Conservation (phyloP, 768 basidiomycete genomes). For the Dioszegia crocea region DNA sequence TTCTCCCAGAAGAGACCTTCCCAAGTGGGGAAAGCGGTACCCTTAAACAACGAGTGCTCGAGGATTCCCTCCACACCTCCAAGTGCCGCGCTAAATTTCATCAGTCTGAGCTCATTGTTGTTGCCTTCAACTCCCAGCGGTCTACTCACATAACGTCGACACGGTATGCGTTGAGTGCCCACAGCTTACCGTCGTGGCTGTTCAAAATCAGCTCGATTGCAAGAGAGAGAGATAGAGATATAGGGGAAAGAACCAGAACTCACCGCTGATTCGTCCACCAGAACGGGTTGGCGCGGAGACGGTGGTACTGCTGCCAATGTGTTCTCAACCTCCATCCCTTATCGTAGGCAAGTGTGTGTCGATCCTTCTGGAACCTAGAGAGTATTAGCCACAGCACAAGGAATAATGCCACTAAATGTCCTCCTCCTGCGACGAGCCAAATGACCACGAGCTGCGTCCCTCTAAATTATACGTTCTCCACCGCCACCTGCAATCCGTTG, state of each 20-base stretch:
- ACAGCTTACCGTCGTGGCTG: conserved; percentile 82
- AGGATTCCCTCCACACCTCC: conserved; percentile 59
- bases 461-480: too few relatives aligned
- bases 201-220: background rate
- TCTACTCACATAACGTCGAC: conserved; percentile 58
- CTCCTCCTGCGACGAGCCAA: too few relatives aligned
- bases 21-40: conserved; percentile 90
- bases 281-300: conserved; percentile 75
- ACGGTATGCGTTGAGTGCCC: conserved; percentile 97
- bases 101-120: background rate
- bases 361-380: conserved; percentile 54
- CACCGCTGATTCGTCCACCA: conserved; percentile 95
- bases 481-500: background rate
- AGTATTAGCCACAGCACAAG: too few relatives aligned
- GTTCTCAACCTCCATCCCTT: conserved; percentile 98
- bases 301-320: conserved; percentile 95
- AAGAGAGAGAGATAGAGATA: background rate
- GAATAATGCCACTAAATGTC: background rate
- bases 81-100: conserved; percentile 68
- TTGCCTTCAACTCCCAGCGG: too few relatives aligned
- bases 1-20: conserved; percentile 98
- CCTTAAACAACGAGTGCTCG: conserved; percentile 95
- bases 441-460: too few relatives aligned
- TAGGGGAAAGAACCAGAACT: background rate
- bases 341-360: conserved; percentile 95